Percentiles rank a stretch among this genome's conserved stretches.
Evolutionary conservation across 2,329 filamentous ascomycete genomes (phyloP).

Genomic region (Fusarium heterosporum): DNA sequence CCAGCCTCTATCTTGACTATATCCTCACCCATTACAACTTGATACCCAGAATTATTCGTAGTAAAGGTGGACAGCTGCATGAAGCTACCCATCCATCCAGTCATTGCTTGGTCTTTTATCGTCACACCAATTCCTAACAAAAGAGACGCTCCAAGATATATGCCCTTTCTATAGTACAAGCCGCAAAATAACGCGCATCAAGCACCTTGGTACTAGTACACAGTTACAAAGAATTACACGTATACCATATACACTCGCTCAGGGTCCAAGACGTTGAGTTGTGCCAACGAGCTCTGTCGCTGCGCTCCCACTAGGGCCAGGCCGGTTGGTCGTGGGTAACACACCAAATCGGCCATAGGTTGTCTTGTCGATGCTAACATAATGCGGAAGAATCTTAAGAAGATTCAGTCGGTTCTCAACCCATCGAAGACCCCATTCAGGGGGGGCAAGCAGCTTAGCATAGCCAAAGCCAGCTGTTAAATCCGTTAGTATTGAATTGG

Average conservation of each 20-base stretch:
- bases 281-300: conserved; percentile 70
- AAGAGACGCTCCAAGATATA: conserved; percentile 26
- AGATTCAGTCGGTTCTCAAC: conserved; percentile 90
- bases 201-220: conserved; percentile 12
- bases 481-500: conserved; percentile 13
- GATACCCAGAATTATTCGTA: conserved; percentile 13
- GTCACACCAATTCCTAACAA: conserved; percentile 23
- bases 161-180: conserved; percentile 41
- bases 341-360: conserved; percentile 94
- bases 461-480: conserved; percentile 82
- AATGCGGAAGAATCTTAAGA: conserved; percentile 85
- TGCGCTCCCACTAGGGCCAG: conserved; percentile 55
- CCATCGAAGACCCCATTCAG: conserved; percentile 88
- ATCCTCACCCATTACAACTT: conserved; percentile 14
- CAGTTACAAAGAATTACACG: conserved; percentile 26
- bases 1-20: conserved; percentile 12
- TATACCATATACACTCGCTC: conserved; percentile 44
- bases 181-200: conserved; percentile 15
- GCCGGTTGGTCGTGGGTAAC: conserved; percentile 69
- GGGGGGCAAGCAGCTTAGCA: conserved; percentile 88
- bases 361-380: conserved; percentile 95
- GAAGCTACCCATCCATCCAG: conserved; percentile 12
- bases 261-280: conserved; percentile 77
- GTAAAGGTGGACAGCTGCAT: conserved; percentile 3
- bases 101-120: conserved; percentile 32